phyloP scores from a whole-genome alignment of 495 filamentous ascomycete genomes.

The Hyphodiscus hymeniophilus region DNA sequence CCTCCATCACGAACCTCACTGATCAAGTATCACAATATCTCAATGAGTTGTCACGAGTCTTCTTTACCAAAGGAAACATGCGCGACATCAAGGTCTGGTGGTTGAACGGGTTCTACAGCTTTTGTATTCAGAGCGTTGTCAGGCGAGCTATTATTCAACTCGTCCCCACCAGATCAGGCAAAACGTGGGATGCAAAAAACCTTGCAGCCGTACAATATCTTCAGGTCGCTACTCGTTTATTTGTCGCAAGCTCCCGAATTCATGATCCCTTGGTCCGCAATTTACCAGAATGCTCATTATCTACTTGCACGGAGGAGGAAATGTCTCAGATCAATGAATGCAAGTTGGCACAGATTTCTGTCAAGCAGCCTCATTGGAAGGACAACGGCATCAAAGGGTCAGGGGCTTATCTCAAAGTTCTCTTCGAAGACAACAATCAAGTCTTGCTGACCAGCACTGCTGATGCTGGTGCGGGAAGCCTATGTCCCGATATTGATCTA shows the following conservation, averaged over 20 bases:
- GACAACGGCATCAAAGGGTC: neutral
- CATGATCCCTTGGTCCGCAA: neutral
- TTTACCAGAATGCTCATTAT: neutral
- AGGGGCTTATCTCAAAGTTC: neutral
- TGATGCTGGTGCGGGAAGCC: too few relatives aligned
- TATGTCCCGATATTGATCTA: too few relatives aligned
- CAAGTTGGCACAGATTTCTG: neutral
- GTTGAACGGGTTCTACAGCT: conserved; percentile 29
- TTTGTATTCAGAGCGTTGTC: conserved; percentile 29
- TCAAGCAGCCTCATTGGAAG: neutral
- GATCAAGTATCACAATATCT: conserved; percentile 16
- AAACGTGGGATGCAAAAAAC: neutral
- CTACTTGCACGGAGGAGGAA: neutral
- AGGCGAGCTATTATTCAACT: conserved; percentile 23
- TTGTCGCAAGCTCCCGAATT: conserved; percentile 1
- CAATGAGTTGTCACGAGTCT: conserved; percentile 26
- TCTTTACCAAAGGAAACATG: conserved; percentile 31
- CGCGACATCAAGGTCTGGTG: conserved; percentile 24
- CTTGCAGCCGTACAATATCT: neutral
- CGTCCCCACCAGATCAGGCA: neutral
- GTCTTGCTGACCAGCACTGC: too few relatives aligned
- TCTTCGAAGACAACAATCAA: conserved; percentile 16
- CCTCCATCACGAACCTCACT: conserved; percentile 12
- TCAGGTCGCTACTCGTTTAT: conserved; percentile 3
- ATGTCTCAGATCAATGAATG: neutral